These are phyloP conservation scores for Talaromyces sp. DNA, from an alignment of 2,329 filamentous ascomycete species.

Conservation along the genomic window DNA sequence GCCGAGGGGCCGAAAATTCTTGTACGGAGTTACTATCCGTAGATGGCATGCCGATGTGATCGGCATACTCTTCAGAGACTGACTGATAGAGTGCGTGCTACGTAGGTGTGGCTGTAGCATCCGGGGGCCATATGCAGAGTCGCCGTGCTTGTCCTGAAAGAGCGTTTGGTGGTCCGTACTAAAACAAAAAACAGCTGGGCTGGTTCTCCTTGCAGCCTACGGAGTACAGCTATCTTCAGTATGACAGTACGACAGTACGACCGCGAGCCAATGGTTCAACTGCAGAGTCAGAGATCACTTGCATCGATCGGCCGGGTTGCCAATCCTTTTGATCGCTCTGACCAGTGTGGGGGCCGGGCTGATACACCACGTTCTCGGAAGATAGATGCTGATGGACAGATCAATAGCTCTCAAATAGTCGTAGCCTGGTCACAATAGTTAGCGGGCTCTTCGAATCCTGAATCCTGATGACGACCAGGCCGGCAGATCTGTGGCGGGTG, in stretches of 20 bases:
- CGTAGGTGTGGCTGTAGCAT: not conserved
- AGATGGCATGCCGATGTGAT: not conserved
- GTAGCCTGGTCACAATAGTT: no score
- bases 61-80: not conserved
- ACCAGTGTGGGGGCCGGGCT: not conserved
- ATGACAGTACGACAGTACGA: no score
- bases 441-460: not conserved
- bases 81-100: no score
- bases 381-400: not conserved
- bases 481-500: not conserved
- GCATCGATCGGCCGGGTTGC: not conserved
- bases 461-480: not conserved
- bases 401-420: not conserved
- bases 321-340: not conserved
- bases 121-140: not conserved
- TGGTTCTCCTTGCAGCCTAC: not conserved
- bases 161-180: not conserved
- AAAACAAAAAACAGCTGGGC: not conserved
- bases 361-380: not conserved
- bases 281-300: no score
- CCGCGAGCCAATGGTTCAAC: no score
- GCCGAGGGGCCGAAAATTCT: not conserved
- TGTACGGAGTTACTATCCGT: not conserved
- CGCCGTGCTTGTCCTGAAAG: not conserved
- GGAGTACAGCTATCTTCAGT: not conserved